A percentile compares a stretch with the other conserved stretches of the same genome.
These are phyloP conservation scores for Paradendryphiella salina DNA, from an alignment of 2,329 filamentous ascomycete species.

Conservation along the genomic window DNA sequence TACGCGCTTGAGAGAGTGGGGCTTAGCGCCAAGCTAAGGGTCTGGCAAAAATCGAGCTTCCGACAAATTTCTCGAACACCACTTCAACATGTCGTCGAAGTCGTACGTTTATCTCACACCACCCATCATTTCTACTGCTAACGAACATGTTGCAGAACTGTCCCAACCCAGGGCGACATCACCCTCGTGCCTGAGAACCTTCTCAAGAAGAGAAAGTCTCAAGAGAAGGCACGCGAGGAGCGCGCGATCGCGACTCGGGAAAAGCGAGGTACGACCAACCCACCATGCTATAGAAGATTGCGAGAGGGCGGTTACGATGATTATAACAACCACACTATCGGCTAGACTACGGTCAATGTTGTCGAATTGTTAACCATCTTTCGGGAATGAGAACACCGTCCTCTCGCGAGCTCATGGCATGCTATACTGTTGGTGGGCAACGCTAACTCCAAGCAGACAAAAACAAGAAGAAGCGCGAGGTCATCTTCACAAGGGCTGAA, in stretches of 20 bases:
- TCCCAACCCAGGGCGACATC: constrained; percentile 92
- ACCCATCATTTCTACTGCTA: constrained; percentile 55
- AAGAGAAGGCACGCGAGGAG: constrained; percentile 98
- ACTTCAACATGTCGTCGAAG: constrained; percentile 50
- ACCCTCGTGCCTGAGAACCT: constrained; percentile 94
- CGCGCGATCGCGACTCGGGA: constrained; percentile 77
- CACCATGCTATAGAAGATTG: constrained; percentile 18
- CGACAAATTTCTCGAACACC: constrained; percentile 55
- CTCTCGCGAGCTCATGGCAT: constrained; percentile 28
- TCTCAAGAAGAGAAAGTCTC: constrained; percentile 99
- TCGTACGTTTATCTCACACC: constrained; percentile 57
- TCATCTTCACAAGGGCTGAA: constrained; percentile 99
- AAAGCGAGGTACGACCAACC: constrained; percentile 77
- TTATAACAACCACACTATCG: constrained; percentile 82
- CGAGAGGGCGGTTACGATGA: constrained; percentile 62
- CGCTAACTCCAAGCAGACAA: constrained; percentile 62
- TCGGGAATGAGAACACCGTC: constrained; percentile 80
- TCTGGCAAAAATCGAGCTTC: constrained; percentile 23
- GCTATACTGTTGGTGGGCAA: constrained; percentile 7
- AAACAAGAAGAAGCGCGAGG: constrained; percentile 97
- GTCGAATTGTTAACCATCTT: constrained; percentile 99
- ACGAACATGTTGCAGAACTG: constrained; percentile 63
- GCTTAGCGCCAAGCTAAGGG: constrained; percentile 17
- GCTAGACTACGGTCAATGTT: constrained; percentile 97
- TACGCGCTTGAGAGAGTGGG: background rate